Evolutionary conservation across 2,329 filamentous ascomycete species (phyloP).

Genomic region (Aureobasidium sp.): DNA sequence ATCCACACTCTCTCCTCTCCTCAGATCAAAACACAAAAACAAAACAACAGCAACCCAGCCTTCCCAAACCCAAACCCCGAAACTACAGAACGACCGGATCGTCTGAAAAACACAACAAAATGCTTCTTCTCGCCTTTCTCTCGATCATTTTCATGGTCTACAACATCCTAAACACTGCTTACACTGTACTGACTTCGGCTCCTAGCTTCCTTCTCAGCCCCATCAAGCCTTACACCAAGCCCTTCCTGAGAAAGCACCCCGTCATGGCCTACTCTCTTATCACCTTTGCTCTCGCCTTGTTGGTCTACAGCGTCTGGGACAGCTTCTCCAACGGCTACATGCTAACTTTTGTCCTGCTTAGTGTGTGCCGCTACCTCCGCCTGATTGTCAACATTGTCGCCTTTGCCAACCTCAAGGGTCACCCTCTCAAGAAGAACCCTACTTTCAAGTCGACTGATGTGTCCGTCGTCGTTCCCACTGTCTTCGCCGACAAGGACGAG

Average conservation of each 20-base stretch:
- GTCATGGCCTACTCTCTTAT: background rate
- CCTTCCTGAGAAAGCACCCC: background rate
- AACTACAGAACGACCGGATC: slow-evolving; percentile 3
- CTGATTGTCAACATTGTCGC: slow-evolving; percentile 26
- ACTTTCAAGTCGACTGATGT: slow-evolving; percentile 24
- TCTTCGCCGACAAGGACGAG: slow-evolving; percentile 27
- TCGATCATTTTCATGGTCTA: background rate
- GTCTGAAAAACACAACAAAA: background rate
- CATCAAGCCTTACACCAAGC: slow-evolving; percentile 3
- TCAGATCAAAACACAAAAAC: slow-evolving; percentile 5
- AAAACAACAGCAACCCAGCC: background rate
- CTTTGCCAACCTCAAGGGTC: slow-evolving; percentile 24
- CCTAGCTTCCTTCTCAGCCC: background rate
- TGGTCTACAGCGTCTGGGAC: background rate
- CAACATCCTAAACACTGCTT: background rate
- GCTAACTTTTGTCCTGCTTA: slow-evolving; percentile 19
- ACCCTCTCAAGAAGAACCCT: slow-evolving; percentile 22
- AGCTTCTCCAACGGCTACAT: slow-evolving; percentile 1
- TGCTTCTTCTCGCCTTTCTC: background rate
- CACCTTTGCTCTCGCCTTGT: background rate
- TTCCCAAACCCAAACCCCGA: background rate
- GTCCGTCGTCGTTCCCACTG: slow-evolving; percentile 30
- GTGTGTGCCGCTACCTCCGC: slow-evolving; percentile 24
- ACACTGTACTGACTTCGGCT: background rate
- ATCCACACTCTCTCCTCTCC: background rate